A percentile compares a stretch with the other conserved stretches of the same genome.
Conservation (phyloP, 345 rosid genomes). For the Moricandia arvensis region DNA sequence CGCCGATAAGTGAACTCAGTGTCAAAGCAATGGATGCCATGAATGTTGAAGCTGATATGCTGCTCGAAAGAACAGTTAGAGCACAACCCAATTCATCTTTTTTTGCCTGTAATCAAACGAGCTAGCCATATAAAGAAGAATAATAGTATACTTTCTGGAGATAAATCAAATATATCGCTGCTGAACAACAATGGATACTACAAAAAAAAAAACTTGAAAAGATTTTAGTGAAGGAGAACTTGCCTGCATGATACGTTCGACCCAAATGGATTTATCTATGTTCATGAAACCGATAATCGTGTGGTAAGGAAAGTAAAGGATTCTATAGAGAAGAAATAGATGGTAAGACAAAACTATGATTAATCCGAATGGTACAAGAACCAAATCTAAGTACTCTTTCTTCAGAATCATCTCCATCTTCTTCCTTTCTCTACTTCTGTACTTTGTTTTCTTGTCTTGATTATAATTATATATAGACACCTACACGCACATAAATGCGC, state of each 20-base stretch:
- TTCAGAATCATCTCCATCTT: slow-evolving; percentile 41
- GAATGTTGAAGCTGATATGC: slow-evolving; percentile 61
- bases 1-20: slow-evolving; percentile 74
- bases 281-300: slow-evolving; percentile 68
- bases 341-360: slow-evolving; percentile 59
- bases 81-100: slow-evolving; percentile 36
- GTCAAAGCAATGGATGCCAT: slow-evolving; percentile 60
- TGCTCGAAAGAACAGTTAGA: slow-evolving; percentile 50
- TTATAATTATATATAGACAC: not conserved
- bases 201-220: not conserved
- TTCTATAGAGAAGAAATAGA: slow-evolving; percentile 58
- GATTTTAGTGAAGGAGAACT: not conserved
- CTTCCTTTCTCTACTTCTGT: slow-evolving; percentile 19
- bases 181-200: too few species aligned
- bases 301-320: slow-evolving; percentile 56
- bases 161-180: not conserved
- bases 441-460: not conserved
- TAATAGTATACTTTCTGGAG: not conserved
- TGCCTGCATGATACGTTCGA: slow-evolving; percentile 63
- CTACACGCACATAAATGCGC: not conserved
- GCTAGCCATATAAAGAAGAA: not conserved
- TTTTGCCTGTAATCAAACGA: slow-evolving; percentile 32
- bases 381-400: slow-evolving; percentile 65
- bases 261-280: slow-evolving; percentile 74
- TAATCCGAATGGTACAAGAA: slow-evolving; percentile 64